These are phyloP conservation scores for Alternaria ethzedia DNA, from an alignment of 2,329 filamentous ascomycete species.

Conservation along the genomic window DNA sequence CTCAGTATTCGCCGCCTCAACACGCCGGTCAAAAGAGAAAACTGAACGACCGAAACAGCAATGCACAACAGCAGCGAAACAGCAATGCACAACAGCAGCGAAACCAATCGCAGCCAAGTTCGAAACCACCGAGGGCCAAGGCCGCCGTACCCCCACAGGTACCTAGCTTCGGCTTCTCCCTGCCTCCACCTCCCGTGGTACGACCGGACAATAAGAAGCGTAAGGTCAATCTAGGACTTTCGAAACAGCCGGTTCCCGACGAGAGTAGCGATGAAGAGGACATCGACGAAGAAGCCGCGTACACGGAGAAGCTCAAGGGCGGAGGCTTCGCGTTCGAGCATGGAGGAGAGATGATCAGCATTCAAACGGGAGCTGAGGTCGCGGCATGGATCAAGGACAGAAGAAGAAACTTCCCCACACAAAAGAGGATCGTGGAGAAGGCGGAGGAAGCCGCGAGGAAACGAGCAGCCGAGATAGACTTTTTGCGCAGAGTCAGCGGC, in stretches of 20 bases:
- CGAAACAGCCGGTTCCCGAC: slow-evolving; percentile 61
- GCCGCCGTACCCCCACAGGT: slow-evolving; percentile 43
- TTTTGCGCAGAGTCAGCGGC: slow-evolving; percentile 38
- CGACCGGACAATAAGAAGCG: slow-evolving; percentile 68
- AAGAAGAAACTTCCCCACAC: slow-evolving; percentile 79
- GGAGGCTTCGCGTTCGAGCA: slow-evolving; percentile 65
- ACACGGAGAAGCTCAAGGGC: slow-evolving; percentile 50
- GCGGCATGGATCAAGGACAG: slow-evolving; percentile 82
- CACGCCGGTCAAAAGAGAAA: slow-evolving; percentile 41
- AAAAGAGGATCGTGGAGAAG: slow-evolving; percentile 70
- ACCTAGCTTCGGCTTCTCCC: slow-evolving; percentile 45
- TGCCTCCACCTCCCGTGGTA: slow-evolving; percentile 26
- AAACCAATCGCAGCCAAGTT: slow-evolving; percentile 19
- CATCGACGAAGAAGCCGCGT: slow-evolving; percentile 70
- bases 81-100: slow-evolving; percentile 14
- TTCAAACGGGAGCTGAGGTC: slow-evolving; percentile 70
- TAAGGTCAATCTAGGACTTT: slow-evolving; percentile 73
- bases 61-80: slow-evolving; percentile 14
- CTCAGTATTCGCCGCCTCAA: slow-evolving; percentile 22
- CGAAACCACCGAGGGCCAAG: slow-evolving; percentile 43
- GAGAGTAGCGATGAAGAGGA: slow-evolving; percentile 67
- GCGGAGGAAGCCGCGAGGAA: slow-evolving; percentile 53
- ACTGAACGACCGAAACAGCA: slow-evolving; percentile 23
- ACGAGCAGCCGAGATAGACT: slow-evolving; percentile 49
- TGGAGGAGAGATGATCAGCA: slow-evolving; percentile 59